These are phyloP conservation scores for grape (Vitis vinifera) DNA, from an alignment of 164 flowering plant species.

Conservation along the genomic window ASM3070453v1 NC_081814.1:6199001-6199500, in stretches of 20 bases:
- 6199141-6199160: neutral
- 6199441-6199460: no score
- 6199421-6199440: no score
- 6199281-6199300: neutral
- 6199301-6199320: no score
- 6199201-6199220: constrained; percentile 11
- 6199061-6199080: constrained; percentile 8
- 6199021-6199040: neutral
- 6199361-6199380: no score
- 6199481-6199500: no score
- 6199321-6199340: no score
- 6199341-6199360: no score
- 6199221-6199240: neutral
- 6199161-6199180: neutral
- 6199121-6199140: constrained; percentile 2
- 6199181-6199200: neutral
- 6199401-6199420: no score
- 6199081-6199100: constrained; percentile 6
- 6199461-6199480: no score
- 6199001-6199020: no score
- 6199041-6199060: constrained; percentile 8
- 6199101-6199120: constrained; percentile 28
- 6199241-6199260: neutral
- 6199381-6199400: no score
- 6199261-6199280: neutral